Percentiles rank a stretch among this genome's conserved stretches.
Conservation (phyloP, 2,329 filamentous ascomycete genomes). For the Achaetomium macrosporum region DNA sequence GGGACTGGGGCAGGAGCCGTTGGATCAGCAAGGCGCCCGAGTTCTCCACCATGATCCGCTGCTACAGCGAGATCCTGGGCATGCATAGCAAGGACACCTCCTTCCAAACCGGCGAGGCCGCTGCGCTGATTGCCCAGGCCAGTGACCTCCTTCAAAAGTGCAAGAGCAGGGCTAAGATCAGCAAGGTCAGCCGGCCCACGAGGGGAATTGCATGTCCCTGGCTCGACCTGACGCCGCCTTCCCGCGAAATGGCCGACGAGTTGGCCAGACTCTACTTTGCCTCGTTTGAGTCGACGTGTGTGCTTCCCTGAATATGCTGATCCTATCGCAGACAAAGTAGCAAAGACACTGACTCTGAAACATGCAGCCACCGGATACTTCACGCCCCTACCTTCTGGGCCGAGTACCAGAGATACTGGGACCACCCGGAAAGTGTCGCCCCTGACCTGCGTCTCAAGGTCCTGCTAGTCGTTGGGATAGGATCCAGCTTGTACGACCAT, state of each 20-base stretch:
- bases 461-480: constrained; percentile 37
- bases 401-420: constrained; percentile 45
- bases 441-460: constrained; percentile 31
- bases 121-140: constrained; percentile 24
- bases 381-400: constrained; percentile 47
- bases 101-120: constrained; percentile 23
- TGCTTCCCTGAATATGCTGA: neutral
- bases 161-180: constrained; percentile 29
- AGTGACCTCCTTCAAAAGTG: constrained; percentile 30
- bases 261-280: constrained; percentile 43
- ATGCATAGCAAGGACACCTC: constrained; percentile 14
- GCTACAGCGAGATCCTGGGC: constrained; percentile 26
- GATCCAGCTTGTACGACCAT: constrained; percentile 31
- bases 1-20: constrained; percentile 3
- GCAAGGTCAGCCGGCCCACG: constrained; percentile 32
- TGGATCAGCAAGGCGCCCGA: constrained; percentile 14
- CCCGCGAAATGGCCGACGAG: constrained; percentile 33
- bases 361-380: constrained; percentile 38
- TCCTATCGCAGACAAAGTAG: neutral
- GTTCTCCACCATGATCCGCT: constrained; percentile 28
- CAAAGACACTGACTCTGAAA: neutral
- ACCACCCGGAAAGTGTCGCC: constrained; percentile 25
- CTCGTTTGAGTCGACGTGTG: constrained; percentile 42
- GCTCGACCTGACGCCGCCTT: constrained; percentile 25
- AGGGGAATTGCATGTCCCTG: constrained; percentile 27